phyloP scores from a whole-genome alignment of 768 basidiomycete species.

The Lyophyllum atratum region DNA sequence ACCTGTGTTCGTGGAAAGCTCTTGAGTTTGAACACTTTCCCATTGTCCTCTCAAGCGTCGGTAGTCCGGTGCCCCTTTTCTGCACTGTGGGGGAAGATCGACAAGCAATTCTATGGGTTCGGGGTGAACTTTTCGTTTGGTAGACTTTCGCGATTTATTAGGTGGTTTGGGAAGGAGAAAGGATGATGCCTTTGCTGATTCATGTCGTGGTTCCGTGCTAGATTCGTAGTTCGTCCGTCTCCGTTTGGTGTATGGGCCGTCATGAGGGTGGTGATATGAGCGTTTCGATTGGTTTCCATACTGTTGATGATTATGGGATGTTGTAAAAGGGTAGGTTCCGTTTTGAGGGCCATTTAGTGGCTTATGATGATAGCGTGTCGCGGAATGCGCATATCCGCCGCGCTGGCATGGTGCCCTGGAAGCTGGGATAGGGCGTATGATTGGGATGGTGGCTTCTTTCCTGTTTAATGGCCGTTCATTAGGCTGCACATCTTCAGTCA shows the following conservation, averaged over 20 bases:
- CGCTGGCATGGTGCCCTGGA: neutral
- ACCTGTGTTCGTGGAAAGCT: slow-evolving; percentile 3
- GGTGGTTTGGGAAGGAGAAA: neutral
- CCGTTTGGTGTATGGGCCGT: slow-evolving; percentile 4
- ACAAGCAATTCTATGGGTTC: slow-evolving; percentile 8
- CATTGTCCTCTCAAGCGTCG: slow-evolving; percentile 4
- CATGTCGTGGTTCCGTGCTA: neutral
- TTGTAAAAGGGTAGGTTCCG: neutral
- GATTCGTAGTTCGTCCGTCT: slow-evolving; percentile 1
- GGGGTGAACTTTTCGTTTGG: neutral
- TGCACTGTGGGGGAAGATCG: slow-evolving; percentile 9
- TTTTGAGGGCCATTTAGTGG: neutral
- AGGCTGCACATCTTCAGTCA: slow-evolving; percentile 20
- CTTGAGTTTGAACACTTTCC: slow-evolving; percentile 2
- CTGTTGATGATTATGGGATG: slow-evolving; percentile 1
- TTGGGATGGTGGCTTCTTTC: slow-evolving; percentile 14
- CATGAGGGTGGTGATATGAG: neutral
- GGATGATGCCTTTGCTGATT: neutral
- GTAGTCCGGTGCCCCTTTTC: slow-evolving; percentile 6
- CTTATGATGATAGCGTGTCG: slow-evolving; percentile 1
- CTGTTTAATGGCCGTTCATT: slow-evolving; percentile 14
- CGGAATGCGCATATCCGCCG: neutral
- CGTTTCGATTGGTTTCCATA: neutral
- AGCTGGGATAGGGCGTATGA: neutral
- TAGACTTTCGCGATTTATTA: neutral